Conservation (phyloP, 805 yeast species). For the Saccharomycopsis schoenii region DNA sequence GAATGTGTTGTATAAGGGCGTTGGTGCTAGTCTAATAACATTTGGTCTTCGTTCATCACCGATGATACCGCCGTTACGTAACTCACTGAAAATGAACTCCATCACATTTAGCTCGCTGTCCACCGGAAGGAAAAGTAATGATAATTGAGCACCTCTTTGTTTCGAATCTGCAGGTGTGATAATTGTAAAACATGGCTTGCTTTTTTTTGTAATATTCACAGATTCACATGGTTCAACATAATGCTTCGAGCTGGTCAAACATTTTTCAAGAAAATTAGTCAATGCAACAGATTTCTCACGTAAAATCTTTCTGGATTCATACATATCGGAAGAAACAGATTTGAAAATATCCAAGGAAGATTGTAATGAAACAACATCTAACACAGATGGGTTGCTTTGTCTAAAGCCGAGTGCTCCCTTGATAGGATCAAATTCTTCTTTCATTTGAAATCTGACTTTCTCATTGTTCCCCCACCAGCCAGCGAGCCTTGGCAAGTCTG, state of each 20-base stretch:
- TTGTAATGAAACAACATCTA: constrained; percentile 68
- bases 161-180: constrained; percentile 56
- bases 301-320: neutral
- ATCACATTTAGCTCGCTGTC: constrained; percentile 38
- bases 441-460: constrained; percentile 65
- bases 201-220: constrained; percentile 13
- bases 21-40: constrained; percentile 85
- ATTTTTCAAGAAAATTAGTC: constrained; percentile 45
- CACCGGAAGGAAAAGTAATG: constrained; percentile 52
- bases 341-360: constrained; percentile 55
- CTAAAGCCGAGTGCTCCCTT: constrained; percentile 81
- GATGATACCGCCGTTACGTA: constrained; percentile 52
- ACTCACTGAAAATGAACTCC: constrained; percentile 44
- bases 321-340: neutral
- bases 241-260: constrained; percentile 37
- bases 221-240: constrained; percentile 29
- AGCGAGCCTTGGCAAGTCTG: constrained; percentile 56
- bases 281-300: constrained; percentile 46
- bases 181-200: constrained; percentile 41
- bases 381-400: constrained; percentile 83
- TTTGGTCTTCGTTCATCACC: constrained; percentile 87
- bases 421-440: constrained; percentile 67
- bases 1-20: constrained; percentile 73
- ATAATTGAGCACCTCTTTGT: constrained; percentile 75
- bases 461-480: constrained; percentile 97